Base-by-base conservation (phyloP, 2,329 filamentous ascomycete species). In the Ambrosiella beaveri region DNA sequence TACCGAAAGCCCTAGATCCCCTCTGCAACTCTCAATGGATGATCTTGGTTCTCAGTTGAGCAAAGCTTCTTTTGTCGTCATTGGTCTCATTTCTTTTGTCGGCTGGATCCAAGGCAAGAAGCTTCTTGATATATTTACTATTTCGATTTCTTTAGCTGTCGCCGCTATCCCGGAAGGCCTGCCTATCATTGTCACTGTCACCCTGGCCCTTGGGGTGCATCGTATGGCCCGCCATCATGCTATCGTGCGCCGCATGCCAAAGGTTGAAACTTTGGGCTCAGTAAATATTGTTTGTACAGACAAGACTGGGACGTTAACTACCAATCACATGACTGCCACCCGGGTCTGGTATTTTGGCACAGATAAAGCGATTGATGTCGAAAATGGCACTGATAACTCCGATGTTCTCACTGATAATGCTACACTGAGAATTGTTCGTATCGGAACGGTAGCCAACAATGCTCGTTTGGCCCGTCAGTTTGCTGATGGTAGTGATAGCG, bases 211-310 rank as follows among this genome's bases (percentile, higher is more conserved):
- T 12, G 94, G 93, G 12, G 94, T 98, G 7, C 81, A 98, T 66
- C 84, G 93, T 59, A 98, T 98, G 93, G 94, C 93, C 61, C 88
- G 84, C 66, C 82, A 91, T 65, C 88, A 95, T 68, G 93, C 93
- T 7, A 98, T 98, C 68, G 91, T 98, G 61, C 85, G 93, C 64
- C 85, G 87, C 66, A 85, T 98, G 71, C 94, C 94, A 19, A 97
- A 93, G 69, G 94, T 98, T 7, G 93, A 98, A 69, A 98, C 93
- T 0, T 73, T 98, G 4, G 94, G 94, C 7, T 96, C 90, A n/a
- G 93, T 98, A 60, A 98, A 97, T 65, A 90, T 98, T n/a, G 88
- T 98, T 6, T 98, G 94, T 73, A 96, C 89, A 64, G 93, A 98
- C 74, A 98, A 98, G 73, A 98, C 93, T 49, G 88, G 91, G 38